Evolutionary conservation across 2,329 filamentous ascomycete species (phyloP).

Genomic region (Apiospora aurea): DNA sequence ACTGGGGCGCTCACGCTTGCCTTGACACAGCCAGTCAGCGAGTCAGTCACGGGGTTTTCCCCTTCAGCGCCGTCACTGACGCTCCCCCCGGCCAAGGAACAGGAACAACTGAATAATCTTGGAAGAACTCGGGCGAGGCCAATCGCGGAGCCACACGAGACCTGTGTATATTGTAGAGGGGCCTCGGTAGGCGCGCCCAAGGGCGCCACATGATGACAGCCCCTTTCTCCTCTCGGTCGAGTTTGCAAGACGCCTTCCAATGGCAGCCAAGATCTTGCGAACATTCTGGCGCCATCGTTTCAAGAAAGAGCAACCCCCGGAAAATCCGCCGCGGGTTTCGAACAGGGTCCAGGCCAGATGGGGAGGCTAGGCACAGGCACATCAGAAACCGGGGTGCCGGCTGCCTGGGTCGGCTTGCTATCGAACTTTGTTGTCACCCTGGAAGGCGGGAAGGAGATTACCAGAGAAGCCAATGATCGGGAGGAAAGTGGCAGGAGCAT

Average conservation of each 20-base stretch:
- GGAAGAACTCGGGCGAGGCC: not conserved
- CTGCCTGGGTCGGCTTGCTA: not conserved
- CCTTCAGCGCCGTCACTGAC: not conserved
- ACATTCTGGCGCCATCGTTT: not conserved
- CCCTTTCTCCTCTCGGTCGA: not conserved
- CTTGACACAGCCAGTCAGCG: not conserved
- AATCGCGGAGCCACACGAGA: not conserved
- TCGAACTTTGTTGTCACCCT: not conserved
- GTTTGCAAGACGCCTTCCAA: not conserved
- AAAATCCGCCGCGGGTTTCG: not conserved
- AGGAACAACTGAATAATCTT: not conserved
- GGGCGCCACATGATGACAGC: not conserved
- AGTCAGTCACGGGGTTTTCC: not conserved
- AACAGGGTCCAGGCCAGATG: not conserved
- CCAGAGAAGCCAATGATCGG: not conserved
- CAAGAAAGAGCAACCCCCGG: not conserved
- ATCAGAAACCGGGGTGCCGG: conserved; percentile 4
- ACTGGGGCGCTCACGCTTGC: not conserved
- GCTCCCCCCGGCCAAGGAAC: not conserved
- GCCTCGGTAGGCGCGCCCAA: not conserved
- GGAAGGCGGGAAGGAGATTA: not conserved
- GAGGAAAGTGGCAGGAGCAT: not conserved
- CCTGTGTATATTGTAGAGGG: not conserved
- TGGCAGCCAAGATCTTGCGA: not conserved
- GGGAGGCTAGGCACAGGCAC: not conserved